A percentile compares a stretch with the other conserved stretches of the same genome.
These are phyloP conservation scores for Bruguiera parviflora DNA, from an alignment of 345 rosid genomes.

Conservation along the genomic window DNA sequence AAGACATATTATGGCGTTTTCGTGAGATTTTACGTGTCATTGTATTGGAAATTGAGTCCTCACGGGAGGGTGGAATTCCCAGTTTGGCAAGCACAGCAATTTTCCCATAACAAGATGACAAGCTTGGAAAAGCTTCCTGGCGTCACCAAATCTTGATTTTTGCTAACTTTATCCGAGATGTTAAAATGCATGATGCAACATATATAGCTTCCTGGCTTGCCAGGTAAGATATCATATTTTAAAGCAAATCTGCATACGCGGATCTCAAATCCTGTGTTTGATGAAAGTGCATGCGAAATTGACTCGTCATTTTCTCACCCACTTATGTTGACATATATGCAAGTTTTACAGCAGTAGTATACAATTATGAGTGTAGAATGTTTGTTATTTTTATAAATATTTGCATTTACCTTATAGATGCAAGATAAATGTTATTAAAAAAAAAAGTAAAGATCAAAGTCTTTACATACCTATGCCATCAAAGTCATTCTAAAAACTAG, in stretches of 20 bases:
- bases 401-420: too few species aligned
- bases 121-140: background rate
- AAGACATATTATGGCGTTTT: background rate
- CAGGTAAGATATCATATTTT: background rate
- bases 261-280: too few species aligned
- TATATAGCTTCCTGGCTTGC: background rate
- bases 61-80: background rate
- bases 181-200: background rate
- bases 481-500: too few species aligned
- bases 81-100: background rate
- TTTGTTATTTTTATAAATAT: too few species aligned
- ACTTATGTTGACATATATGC: too few species aligned
- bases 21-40: background rate
- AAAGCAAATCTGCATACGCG: background rate
- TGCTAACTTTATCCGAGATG: background rate
- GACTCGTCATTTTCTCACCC: too few species aligned
- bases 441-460: too few species aligned
- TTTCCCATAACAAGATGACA: background rate
- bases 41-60: background rate
- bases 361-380: too few species aligned
- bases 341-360: too few species aligned
- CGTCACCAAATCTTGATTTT: background rate
- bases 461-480: too few species aligned
- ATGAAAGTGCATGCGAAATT: too few species aligned
- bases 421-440: too few species aligned